phyloP scores from a whole-genome alignment of 768 basidiomycete species.

The Termitomyces sp. region DNA sequence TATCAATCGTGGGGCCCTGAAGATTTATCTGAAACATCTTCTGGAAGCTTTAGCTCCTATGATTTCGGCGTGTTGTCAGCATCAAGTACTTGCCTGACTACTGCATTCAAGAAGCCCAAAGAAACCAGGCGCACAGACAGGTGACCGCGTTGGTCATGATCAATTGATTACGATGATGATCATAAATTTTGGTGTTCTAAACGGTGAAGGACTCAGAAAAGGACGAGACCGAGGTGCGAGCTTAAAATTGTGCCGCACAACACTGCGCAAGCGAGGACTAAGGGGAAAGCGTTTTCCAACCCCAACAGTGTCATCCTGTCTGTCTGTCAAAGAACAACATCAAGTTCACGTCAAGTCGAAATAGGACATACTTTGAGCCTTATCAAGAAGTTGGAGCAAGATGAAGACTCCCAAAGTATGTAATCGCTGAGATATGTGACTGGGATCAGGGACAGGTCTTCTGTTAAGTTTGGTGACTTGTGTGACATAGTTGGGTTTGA shows the following conservation, averaged over 20 bases:
- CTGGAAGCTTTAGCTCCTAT: not conserved
- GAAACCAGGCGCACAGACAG: not conserved
- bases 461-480: not conserved
- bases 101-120: not conserved
- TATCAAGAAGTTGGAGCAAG: not conserved
- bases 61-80: not conserved
- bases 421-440: not conserved
- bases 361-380: not conserved
- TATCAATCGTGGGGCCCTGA: not conserved
- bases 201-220: not conserved
- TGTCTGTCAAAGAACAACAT: not conserved
- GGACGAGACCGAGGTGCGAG: constrained; percentile 2
- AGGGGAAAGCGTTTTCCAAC: not conserved
- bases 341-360: not conserved
- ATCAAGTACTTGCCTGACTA: not conserved
- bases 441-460: not conserved
- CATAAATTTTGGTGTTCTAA: not conserved
- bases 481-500: constrained; percentile 1
- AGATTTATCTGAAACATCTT: not conserved
- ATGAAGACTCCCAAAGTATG: not conserved
- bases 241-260: not conserved
- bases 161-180: not conserved
- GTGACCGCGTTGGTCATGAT: not conserved
- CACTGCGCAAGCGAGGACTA: not conserved
- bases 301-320: not conserved